phyloP scores from a whole-genome alignment of 495 filamentous ascomycete genomes.

The Penicillium angulare region DNA sequence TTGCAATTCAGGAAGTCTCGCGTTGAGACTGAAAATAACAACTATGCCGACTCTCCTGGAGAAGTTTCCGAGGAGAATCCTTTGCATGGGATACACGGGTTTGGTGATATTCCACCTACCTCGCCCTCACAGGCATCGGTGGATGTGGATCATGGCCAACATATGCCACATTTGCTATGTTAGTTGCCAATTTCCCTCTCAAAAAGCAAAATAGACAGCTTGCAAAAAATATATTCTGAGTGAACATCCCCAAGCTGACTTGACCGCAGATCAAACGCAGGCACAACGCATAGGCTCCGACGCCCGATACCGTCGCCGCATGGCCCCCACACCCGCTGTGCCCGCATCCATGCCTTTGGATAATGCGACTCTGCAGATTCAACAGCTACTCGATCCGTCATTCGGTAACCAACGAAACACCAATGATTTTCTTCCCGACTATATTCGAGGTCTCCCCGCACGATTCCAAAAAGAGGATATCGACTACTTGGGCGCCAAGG shows the following conservation, averaged over 20 bases:
- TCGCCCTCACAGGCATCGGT: conserved; percentile 45
- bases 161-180: conserved; percentile 51
- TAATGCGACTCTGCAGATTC: conserved; percentile 39
- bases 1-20: conserved; percentile 41
- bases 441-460: conserved; percentile 69
- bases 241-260: not conserved
- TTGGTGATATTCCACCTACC: conserved; percentile 31
- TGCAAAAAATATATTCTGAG: not conserved
- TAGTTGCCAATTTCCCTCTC: conserved; percentile 26
- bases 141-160: conserved; percentile 44
- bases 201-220: not conserved
- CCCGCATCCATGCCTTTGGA: conserved; percentile 37
- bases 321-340: conserved; percentile 39
- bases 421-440: conserved; percentile 56
- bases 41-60: conserved; percentile 35
- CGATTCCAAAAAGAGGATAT: conserved; percentile 72
- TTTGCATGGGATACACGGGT: conserved; percentile 25
- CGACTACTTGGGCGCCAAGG: conserved; percentile 70
- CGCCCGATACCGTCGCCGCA: conserved; percentile 31
- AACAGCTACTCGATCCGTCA: conserved; percentile 38
- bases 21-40: conserved; percentile 35
- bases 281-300: conserved; percentile 33
- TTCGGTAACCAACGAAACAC: conserved; percentile 30
- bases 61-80: conserved; percentile 39
- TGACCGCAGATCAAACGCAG: conserved; percentile 38